phyloP scores from a whole-genome alignment of 768 basidiomycete species.

The Obba rivulosa region DNA sequence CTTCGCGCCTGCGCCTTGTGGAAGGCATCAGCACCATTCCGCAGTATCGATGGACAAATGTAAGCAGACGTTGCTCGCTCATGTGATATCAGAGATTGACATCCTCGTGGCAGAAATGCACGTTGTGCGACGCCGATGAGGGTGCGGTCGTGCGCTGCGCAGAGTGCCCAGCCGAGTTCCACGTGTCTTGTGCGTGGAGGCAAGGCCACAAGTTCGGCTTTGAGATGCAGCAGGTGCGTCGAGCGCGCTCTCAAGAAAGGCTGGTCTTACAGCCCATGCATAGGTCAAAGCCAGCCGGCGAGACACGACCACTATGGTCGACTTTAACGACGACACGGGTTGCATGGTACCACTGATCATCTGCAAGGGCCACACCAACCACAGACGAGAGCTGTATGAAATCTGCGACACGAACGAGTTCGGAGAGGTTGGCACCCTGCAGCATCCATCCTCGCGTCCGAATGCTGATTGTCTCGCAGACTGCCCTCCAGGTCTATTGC shows the following conservation, averaged over 20 bases:
- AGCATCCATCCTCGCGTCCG: background rate
- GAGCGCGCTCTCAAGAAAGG: too few relatives aligned
- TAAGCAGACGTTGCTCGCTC: conserved; percentile 32
- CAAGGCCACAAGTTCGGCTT: conserved; percentile 85
- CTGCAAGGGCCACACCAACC: conserved; percentile 67
- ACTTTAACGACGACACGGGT: conserved; percentile 75
- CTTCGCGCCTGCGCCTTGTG: conserved; percentile 64
- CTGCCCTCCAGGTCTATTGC: conserved; percentile 85
- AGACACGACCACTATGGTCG: conserved; percentile 58
- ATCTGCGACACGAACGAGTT: conserved; percentile 82
- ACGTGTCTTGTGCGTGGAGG: conserved; percentile 88
- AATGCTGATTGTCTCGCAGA: conserved; percentile 39
- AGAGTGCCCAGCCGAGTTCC: conserved; percentile 78
- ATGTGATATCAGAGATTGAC: conserved; percentile 9
- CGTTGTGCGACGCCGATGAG: conserved; percentile 61
- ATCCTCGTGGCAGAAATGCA: conserved; percentile 51
- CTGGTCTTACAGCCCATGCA: background rate
- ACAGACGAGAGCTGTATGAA: conserved; percentile 69
- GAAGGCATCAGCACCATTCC: conserved; percentile 81
- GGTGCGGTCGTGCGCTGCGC: conserved; percentile 83
- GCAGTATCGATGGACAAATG: conserved; percentile 66
- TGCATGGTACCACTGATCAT: conserved; percentile 72
- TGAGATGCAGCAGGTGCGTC: conserved; percentile 77
- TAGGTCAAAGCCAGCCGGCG: conserved; percentile 77
- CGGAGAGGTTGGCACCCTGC: conserved; percentile 53